These are phyloP conservation scores for Gastrolobium bilobum DNA, from an alignment of 306 rosid genomes.

Conservation along the genomic window DNA sequence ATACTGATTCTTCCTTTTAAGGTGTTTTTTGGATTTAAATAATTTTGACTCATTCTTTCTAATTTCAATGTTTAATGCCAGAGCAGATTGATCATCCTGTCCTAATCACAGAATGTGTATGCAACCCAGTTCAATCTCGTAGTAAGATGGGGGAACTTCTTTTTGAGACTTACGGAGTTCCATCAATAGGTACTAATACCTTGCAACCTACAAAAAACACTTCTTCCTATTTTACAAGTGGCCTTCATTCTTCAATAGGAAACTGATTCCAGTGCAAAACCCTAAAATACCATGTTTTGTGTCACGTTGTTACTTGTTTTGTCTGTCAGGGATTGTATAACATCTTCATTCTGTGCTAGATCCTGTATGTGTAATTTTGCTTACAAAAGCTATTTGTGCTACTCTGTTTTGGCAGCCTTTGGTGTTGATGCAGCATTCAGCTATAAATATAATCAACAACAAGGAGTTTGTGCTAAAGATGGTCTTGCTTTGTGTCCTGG, in stretches of 20 bases:
- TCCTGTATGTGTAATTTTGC: background rate
- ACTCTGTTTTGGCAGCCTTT: conserved; percentile 66
- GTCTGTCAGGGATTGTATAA: background rate
- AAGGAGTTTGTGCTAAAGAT: conserved; percentile 77
- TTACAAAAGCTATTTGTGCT: conserved; percentile 32
- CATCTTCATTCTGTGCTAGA: conserved; percentile 29
- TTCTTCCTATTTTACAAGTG: conserved; percentile 1
- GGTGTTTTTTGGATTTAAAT: background rate
- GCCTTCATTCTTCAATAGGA: conserved; percentile 16
- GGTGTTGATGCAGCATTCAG: conserved; percentile 94
- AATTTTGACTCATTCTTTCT: conserved; percentile 41
- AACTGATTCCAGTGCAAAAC: conserved; percentile 15
- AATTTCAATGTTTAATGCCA: conserved; percentile 60
- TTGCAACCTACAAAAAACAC: conserved; percentile 29
- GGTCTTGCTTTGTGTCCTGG: conserved; percentile 92
- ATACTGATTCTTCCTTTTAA: background rate
- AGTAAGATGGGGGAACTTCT: conserved; percentile 88
- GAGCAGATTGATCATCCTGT: conserved; percentile 87
- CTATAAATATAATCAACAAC: conserved; percentile 78
- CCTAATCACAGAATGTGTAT: conserved; percentile 82
- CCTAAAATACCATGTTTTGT: background rate
- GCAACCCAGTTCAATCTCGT: conserved; percentile 87
- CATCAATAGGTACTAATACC: conserved; percentile 68
- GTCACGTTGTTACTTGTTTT: conserved; percentile 23
- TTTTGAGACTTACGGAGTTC: conserved; percentile 92